phyloP scores from a whole-genome alignment of 148 eudicot genomes.

The Amaranthus cruentus region DNA sequence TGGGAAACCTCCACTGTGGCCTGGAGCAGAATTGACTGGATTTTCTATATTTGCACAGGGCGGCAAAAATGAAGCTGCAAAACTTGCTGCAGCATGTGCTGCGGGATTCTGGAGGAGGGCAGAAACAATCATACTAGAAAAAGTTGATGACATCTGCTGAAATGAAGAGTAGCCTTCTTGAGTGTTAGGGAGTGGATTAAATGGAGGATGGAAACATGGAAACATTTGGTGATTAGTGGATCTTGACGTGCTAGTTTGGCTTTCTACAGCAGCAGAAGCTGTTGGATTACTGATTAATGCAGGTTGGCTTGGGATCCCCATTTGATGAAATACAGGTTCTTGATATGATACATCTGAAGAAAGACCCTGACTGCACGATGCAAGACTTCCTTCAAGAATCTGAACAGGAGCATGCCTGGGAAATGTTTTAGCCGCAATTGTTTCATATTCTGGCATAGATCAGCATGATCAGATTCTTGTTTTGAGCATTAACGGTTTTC shows the following conservation, averaged over 20 bases:
- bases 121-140: constrained; percentile 76
- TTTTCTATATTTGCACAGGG: constrained; percentile 44
- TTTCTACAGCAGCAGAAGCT: constrained; percentile 46
- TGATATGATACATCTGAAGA: constrained; percentile 46
- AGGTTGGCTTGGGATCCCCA: constrained; percentile 41
- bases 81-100: constrained; percentile 89
- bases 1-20: constrained; percentile 31
- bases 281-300: constrained; percentile 38
- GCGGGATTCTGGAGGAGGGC: constrained; percentile 82
- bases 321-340: constrained; percentile 44
- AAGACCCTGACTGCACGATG: constrained; percentile 34
- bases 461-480: constrained; percentile 23
- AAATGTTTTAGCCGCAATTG: constrained; percentile 40
- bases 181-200: constrained; percentile 35
- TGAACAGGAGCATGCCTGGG: constrained; percentile 85
- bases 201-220: constrained; percentile 54
- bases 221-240: constrained; percentile 42
- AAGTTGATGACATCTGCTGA: constrained; percentile 58
- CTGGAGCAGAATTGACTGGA: constrained; percentile 39
- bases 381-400: constrained; percentile 66
- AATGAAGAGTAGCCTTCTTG: constrained; percentile 57
- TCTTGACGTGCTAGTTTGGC: constrained; percentile 42
- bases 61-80: constrained; percentile 87
- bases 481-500: constrained; percentile 16
- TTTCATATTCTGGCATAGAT: constrained; percentile 33